Base-by-base conservation (phyloP, 2,329 filamentous ascomycete genomes). In the Claviceps fusiformis region DNA sequence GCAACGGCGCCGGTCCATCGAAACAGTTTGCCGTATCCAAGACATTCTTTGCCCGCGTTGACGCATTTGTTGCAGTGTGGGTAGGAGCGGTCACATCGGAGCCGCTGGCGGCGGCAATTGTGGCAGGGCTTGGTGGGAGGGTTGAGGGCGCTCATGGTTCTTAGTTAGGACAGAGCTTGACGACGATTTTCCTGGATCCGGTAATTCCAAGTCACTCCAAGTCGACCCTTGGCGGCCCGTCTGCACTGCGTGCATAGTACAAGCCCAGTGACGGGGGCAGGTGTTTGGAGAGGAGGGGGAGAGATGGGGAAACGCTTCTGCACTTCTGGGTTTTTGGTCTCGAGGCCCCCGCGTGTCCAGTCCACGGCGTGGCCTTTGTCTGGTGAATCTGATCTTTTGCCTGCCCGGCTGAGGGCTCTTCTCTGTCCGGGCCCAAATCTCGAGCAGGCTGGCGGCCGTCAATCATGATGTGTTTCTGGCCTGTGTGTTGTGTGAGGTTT, bases 21-120 rank as follows among this genome's bases (percentile, higher is more conserved):
- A 52, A 78, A 75, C 44, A 79, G 66, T 61, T 75, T 75, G 44
- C 75, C 75, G 58, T 79, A 79, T 39, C 77, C 77, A 41, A 78
- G 70, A 59, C 77, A 80, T 58, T 78, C 74, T 58, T 72, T 68
- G 39, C 75, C 75, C 19, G 72, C 69, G 46, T 69, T 69, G 53
- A 68, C 61, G 58, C 76, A 79, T 68, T 79, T 79, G 61, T 73
- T 71, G 65, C 77, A 79, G 58, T 72, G 70, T 52, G 76, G 76
- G 48, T 74, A 66, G 41, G 75, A 72, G 52, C 74, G 71, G 61
- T 80, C 77, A 65, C 77, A 80, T 59, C 75, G 75, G 64, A 77
- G 73, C 55, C 77, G 72, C 58, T 72, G 72, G 54, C 75, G 74
- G 53, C 76, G 73, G 64, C 77, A 80, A 67, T 78, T 79, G 68